Evolutionary conservation across 1,284 basidiomycete genomes (phyloP), one percentile per base, ranked within the genome.

Genomic region (Schizophyllum amplum): DNA sequence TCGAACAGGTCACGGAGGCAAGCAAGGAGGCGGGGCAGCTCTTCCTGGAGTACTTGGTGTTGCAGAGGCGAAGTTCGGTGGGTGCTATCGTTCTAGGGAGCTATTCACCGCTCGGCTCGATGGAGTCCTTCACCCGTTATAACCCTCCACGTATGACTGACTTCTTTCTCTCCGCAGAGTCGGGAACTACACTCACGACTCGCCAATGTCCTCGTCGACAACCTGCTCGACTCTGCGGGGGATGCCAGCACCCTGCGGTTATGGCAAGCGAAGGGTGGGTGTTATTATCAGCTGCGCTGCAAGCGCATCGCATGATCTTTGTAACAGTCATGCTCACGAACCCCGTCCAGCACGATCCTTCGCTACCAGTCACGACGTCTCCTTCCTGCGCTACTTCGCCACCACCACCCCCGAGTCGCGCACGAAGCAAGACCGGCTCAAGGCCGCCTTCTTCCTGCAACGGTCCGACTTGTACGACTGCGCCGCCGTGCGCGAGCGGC

Each of bases 1-100:
- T 82, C 59, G 79, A 77, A 63, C 82, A 80, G 65, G 82, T 84
- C 53, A 78, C 70, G 59, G 78, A 71, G 33, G 75, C 83, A 3
- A 83, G 82, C 63, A 74, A 77, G 1, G 71, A 71, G 15, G 84
- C 83, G 1, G 91, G 83, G 3, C 74, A 80, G 47, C 78, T 81
- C 56, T 94, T 86, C 66, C 75, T 97, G 5, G 93, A 96, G 65
- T 82, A 90, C 66, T 73, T 94, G 0, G 84, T 94, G 1, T 70
- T 95, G 24, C 80, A 82, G 57, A 83, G 83, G 64, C 80, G 83
- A 48, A 86, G 80, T 63, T 76, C 74, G 53, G 88, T 83, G 62
- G 15, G 76, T 68, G 22, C 4, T 50, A 13, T 24, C 1, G 48
- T 11, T 9, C 13, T 42, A 3, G 33, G 11, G 17, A 17, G 33